Evolutionary conservation across 805 yeast genomes (phyloP).

Genomic region (Clavispora santaluciae): DNA sequence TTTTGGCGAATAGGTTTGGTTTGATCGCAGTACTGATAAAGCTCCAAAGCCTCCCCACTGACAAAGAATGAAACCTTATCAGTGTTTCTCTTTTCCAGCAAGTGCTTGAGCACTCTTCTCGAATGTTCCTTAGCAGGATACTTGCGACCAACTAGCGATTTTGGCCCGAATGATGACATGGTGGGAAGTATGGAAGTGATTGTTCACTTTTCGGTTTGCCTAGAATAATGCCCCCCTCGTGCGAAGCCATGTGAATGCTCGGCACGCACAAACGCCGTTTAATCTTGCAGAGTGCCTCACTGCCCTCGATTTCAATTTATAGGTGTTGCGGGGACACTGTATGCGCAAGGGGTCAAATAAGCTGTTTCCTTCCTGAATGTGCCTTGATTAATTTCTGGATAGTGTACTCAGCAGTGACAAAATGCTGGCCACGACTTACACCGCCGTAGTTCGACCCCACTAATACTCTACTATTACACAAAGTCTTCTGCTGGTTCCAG

Average conservation of each 20-base stretch:
- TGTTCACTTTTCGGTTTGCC: neutral
- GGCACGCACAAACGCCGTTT: neutral
- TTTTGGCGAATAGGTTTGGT: constrained; percentile 78
- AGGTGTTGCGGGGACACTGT: too few species aligned
- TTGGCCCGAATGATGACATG: constrained; percentile 1
- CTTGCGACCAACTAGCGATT: constrained; percentile 26
- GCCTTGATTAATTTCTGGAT: too few species aligned
- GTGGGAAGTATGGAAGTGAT: too few species aligned
- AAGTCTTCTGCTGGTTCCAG: too few species aligned
- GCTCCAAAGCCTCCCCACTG: constrained; percentile 55
- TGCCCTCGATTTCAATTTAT: too few species aligned
- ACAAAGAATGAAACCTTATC: constrained; percentile 43
- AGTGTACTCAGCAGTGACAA: too few species aligned
- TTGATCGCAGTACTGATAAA: constrained; percentile 76
- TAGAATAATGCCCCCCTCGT: neutral
- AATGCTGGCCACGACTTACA: too few species aligned
- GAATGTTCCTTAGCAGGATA: constrained; percentile 88
- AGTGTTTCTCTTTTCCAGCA: constrained; percentile 19
- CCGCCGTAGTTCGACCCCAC: too few species aligned
- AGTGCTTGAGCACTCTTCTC: constrained; percentile 42
- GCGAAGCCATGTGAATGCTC: neutral
- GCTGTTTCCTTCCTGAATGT: too few species aligned
- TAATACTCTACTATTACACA: too few species aligned
- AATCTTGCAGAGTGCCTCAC: neutral
- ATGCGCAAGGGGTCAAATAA: too few species aligned